Evolutionary conservation across 805 yeast species (phyloP).

Genomic region (Lachancea sp.): DNA sequence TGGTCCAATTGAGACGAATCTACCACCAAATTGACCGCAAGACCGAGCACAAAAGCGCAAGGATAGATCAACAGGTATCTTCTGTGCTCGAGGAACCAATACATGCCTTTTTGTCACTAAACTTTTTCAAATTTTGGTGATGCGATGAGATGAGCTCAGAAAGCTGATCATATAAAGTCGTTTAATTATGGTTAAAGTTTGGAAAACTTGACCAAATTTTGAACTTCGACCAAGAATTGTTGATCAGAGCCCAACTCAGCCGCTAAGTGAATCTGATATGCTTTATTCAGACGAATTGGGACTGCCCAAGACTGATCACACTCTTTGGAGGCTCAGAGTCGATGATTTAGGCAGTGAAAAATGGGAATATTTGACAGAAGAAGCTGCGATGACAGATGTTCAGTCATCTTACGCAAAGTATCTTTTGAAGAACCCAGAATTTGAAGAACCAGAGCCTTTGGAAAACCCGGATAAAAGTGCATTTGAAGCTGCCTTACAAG

Average conservation of each 20-base stretch:
- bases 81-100: conserved; percentile 1
- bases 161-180: not conserved
- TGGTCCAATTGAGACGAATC: conserved; percentile 15
- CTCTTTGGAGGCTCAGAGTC: conserved; percentile 67
- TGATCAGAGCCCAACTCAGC: not conserved
- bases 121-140: not conserved
- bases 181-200: not conserved
- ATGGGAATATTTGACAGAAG: conserved; percentile 61
- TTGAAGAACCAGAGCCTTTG: conserved; percentile 35
- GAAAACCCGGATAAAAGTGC: conserved; percentile 34
- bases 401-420: conserved; percentile 56
- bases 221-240: not conserved
- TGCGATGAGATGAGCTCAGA: not conserved
- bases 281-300: conserved; percentile 67
- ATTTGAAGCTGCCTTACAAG: conserved; percentile 59
- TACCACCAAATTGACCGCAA: conserved; percentile 14
- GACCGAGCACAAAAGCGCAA: conserved; percentile 15
- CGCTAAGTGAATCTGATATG: not conserved
- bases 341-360: conserved; percentile 69
- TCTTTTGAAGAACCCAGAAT: conserved; percentile 38
- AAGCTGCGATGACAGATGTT: conserved; percentile 36
- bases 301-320: conserved; percentile 59
- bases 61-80: conserved; percentile 14
- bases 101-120: conserved; percentile 1
- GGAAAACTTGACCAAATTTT: not conserved